phyloP scores from a whole-genome alignment of 345 rosid genomes.

The Acer negundo region DNA sequence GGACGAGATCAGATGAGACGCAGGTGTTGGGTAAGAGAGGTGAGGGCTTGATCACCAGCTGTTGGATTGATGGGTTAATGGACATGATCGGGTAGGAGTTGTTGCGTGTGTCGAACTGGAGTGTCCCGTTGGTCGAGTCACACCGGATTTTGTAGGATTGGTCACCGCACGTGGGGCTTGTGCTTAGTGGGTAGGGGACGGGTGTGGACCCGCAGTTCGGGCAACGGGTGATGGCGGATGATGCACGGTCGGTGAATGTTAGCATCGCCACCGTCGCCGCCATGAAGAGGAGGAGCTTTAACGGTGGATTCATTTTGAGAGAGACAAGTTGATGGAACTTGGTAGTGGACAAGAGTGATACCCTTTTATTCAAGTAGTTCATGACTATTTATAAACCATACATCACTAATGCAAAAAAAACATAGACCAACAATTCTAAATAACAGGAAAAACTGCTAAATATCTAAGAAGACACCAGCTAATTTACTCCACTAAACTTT shows the following conservation, averaged over 20 bases:
- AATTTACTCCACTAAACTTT: too few species aligned
- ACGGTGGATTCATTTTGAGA: conserved; percentile 15
- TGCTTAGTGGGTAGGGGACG: conserved; percentile 58
- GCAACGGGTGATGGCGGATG: conserved; percentile 29
- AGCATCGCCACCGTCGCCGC: conserved; percentile 22
- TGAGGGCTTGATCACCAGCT: conserved; percentile 41
- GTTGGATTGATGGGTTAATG: conserved; percentile 31
- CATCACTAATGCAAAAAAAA: too few species aligned
- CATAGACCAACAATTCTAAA: too few species aligned
- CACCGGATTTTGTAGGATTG: conserved; percentile 49
- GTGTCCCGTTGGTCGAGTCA: conserved; percentile 16
- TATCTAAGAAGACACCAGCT: too few species aligned
- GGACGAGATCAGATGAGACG: conserved; percentile 31
- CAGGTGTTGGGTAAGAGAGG: conserved; percentile 33
- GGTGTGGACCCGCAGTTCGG: conserved; percentile 46
- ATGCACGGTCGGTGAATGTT: conserved; percentile 9
- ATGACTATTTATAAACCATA: too few species aligned
- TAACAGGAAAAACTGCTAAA: too few species aligned
- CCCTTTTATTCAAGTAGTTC: too few species aligned
- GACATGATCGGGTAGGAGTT: conserved; percentile 42
- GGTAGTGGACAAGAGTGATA: not conserved
- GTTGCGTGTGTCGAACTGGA: conserved; percentile 42
- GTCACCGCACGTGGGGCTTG: conserved; percentile 47
- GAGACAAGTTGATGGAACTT: not conserved
- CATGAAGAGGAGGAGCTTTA: conserved; percentile 28